Percentiles rank a stretch among this genome's conserved stretches.
These are phyloP conservation scores for Pharus latifolius DNA, from an alignment of 176 grass and related monocot genomes.

Conservation along the genomic window DNA sequence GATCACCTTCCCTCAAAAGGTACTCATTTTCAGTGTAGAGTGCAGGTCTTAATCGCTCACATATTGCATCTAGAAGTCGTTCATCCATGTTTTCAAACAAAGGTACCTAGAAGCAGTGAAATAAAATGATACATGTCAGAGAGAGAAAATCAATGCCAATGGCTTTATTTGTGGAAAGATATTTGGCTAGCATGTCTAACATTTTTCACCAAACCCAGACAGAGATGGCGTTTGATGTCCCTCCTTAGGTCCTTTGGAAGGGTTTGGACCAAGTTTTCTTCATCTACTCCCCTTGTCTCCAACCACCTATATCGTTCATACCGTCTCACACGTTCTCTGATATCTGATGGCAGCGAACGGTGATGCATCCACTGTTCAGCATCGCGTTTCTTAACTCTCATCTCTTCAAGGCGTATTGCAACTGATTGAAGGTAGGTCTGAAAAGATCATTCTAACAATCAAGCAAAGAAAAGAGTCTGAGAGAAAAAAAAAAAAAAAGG, in stretches of 20 bases:
- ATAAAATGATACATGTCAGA: neutral
- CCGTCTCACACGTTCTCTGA: conserved; percentile 72
- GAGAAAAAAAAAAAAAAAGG: neutral
- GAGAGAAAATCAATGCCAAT: neutral
- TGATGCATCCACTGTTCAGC: conserved; percentile 98
- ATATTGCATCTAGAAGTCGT: conserved; percentile 76
- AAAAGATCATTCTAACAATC: conserved; percentile 6
- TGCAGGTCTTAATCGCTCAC: conserved; percentile 68
- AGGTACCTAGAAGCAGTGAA: conserved; percentile 51
- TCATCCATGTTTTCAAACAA: conserved; percentile 93
- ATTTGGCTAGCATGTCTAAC: conserved; percentile 17
- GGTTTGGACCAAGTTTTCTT: conserved; percentile 91
- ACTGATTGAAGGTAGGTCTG: conserved; percentile 92
- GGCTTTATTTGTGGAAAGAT: neutral
- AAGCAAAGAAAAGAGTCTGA: neutral
- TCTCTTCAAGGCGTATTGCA: conserved; percentile 84
- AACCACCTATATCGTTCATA: conserved; percentile 93
- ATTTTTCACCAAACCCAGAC: conserved; percentile 81
- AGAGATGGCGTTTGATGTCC: conserved; percentile 96
- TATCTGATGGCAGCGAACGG: conserved; percentile 48
- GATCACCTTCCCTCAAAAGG: conserved; percentile 93
- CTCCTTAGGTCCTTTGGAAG: conserved; percentile 92
- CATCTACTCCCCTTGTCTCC: conserved; percentile 89
- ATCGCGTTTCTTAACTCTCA: conserved; percentile 92
- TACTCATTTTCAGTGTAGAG: conserved; percentile 61